Percentiles rank a stretch among this genome's conserved stretches.
Conservation (phyloP, 208 protist species). For the Leishmania martiniquensis region DNA sequence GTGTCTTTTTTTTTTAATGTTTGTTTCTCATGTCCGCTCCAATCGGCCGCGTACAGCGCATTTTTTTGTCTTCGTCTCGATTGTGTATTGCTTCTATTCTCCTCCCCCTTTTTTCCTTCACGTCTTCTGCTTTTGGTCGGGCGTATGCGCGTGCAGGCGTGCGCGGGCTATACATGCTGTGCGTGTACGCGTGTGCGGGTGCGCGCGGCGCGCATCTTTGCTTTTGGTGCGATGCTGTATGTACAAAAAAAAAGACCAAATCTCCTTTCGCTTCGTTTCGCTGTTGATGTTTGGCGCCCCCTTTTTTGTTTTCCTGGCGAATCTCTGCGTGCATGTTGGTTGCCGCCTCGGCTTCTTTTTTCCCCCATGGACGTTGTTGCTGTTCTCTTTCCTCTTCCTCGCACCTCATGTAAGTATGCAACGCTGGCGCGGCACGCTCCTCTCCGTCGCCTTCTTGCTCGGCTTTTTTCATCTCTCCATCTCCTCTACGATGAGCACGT, state of each 20-base stretch:
- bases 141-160: background rate
- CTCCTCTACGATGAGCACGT: background rate
- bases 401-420: background rate
- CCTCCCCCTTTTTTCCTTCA: background rate
- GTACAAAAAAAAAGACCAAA: too few species aligned
- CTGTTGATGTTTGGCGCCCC: background rate
- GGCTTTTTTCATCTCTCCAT: background rate
- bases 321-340: background rate
- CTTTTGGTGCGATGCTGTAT: background rate
- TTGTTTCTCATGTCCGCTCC: too few species aligned
- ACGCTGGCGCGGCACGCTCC: background rate
- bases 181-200: conserved; percentile 1
- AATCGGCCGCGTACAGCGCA: too few species aligned
- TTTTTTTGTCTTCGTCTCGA: background rate
- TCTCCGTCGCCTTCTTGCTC: background rate
- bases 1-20: too few species aligned
- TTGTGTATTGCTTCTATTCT: background rate
- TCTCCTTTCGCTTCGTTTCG: background rate
- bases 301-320: background rate
- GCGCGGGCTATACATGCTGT: background rate
- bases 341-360: background rate
- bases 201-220: background rate
- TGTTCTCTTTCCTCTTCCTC: background rate
- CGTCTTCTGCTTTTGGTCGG: background rate
- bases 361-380: background rate